phyloP scores from a whole-genome alignment of 148 eudicot species.

The Chenopodium album region DNA sequence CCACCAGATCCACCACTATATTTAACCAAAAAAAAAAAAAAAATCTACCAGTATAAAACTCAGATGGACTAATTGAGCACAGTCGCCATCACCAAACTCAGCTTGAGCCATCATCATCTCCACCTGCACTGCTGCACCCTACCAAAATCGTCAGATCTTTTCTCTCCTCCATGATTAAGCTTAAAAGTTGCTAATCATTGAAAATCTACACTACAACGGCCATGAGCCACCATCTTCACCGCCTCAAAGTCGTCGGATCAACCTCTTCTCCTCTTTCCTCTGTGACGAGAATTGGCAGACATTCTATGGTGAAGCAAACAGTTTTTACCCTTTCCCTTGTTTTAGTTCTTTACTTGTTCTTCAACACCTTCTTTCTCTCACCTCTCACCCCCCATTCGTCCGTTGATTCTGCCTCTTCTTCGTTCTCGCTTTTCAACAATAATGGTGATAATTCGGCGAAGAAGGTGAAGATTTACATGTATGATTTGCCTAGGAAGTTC shows the following conservation, averaged over 20 bases:
- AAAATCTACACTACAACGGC: background rate
- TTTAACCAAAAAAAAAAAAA: too few species aligned
- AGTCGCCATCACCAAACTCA: too few species aligned
- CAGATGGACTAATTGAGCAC: too few species aligned
- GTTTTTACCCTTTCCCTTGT: conserved; percentile 30
- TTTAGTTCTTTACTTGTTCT: background rate
- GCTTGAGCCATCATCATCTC: too few species aligned
- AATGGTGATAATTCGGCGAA: background rate
- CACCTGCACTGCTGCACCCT: too few species aligned
- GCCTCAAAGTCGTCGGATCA: conserved; percentile 10
- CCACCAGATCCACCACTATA: too few species aligned
- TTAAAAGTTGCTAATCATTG: too few species aligned
- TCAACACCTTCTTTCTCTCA: too few species aligned
- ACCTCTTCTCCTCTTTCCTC: conserved; percentile 19
- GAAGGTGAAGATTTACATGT: conserved; percentile 58
- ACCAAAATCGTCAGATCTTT: too few species aligned
- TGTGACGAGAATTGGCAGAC: conserved; percentile 20
- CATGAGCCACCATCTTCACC: conserved; percentile 29
- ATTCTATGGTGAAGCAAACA: conserved; percentile 42
- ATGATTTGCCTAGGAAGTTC: conserved; percentile 72
- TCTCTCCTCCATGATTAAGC: too few species aligned
- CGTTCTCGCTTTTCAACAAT: background rate
- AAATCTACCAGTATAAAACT: too few species aligned
- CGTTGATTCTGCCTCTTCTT: conserved; percentile 38
- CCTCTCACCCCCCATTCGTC: background rate